A percentile compares a stretch with the other conserved stretches of the same genome.
Evolutionary conservation across 805 yeast genomes (phyloP).

Genomic region (Candida berthetii): DNA sequence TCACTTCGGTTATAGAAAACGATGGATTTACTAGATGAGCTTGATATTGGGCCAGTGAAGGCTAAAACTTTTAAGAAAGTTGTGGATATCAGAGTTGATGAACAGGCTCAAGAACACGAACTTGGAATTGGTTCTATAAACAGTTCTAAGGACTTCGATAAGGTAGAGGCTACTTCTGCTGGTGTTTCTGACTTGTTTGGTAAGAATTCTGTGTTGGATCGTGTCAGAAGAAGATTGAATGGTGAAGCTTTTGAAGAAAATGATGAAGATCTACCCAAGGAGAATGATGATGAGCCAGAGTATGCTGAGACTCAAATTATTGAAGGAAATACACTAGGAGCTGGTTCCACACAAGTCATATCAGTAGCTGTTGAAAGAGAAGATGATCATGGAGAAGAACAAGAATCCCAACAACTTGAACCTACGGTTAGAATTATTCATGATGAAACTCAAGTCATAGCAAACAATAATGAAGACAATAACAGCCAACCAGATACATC

Average conservation of each 20-base stretch:
- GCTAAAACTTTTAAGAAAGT: constrained; percentile 15
- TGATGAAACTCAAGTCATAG: background rate
- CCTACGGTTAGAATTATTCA: background rate
- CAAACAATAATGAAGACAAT: background rate
- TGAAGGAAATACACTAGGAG: background rate
- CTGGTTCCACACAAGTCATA: background rate
- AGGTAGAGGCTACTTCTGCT: background rate
- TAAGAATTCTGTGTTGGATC: background rate
- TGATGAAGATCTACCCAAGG: background rate
- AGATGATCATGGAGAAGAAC: background rate
- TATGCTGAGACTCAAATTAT: background rate
- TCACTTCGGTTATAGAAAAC: no score
- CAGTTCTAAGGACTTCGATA: background rate
- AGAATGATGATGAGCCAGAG: background rate
- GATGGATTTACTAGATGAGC: constrained; percentile 17
- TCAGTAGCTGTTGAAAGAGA: background rate
- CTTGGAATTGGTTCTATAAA: background rate
- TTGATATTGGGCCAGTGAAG: constrained; percentile 11
- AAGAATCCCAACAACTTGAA: background rate
- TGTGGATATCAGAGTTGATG: constrained; percentile 4
- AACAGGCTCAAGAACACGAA: background rate
- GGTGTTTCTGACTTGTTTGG: background rate
- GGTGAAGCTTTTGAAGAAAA: constrained; percentile 1
- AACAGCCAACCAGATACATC: background rate
- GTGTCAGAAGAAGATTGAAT: constrained; percentile 4